Conservation (phyloP, 2,329 filamentous ascomycete genomes). For the Calonectria pteridis region DNA sequence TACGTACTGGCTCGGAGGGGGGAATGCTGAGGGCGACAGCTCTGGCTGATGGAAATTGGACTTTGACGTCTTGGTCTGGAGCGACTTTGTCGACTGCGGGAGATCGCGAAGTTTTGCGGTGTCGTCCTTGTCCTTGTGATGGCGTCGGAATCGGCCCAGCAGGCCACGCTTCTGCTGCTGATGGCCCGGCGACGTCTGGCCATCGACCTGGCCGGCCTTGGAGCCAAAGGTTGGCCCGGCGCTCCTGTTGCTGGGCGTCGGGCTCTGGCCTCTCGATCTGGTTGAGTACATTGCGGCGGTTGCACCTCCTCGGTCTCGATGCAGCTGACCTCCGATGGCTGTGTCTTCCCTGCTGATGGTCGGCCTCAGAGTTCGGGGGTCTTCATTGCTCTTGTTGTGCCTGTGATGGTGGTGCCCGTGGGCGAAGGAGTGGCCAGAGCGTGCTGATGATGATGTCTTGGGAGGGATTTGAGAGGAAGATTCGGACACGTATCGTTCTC, state of each 20-base stretch:
- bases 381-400: slow-evolving; percentile 79
- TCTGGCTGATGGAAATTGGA: slow-evolving; percentile 58
- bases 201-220: slow-evolving; percentile 63
- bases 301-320: slow-evolving; percentile 63
- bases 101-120: slow-evolving; percentile 59
- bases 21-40: slow-evolving; percentile 53
- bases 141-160: slow-evolving; percentile 62
- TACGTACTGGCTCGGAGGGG: slow-evolving; percentile 45
- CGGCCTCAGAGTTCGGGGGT: slow-evolving; percentile 76
- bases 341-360: slow-evolving; percentile 82
- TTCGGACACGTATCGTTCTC: slow-evolving; percentile 73
- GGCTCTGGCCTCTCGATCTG: slow-evolving; percentile 78
- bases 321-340: slow-evolving; percentile 57
- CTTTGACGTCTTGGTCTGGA: slow-evolving; percentile 64
- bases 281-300: slow-evolving; percentile 60
- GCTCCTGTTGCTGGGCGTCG: slow-evolving; percentile 81
- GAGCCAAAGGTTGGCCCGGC: slow-evolving; percentile 59
- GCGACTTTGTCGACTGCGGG: slow-evolving; percentile 65
- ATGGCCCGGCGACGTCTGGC: slow-evolving; percentile 70
- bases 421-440: slow-evolving; percentile 70
- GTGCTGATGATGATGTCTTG: slow-evolving; percentile 73
- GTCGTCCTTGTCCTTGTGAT: slow-evolving; percentile 66
- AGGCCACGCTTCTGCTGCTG: slow-evolving; percentile 63
- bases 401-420: slow-evolving; percentile 74
- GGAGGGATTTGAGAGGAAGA: slow-evolving; percentile 60